Evolutionary conservation across 129 eudicot species (phyloP).

Genomic region (Flaveria linearis): DNA sequence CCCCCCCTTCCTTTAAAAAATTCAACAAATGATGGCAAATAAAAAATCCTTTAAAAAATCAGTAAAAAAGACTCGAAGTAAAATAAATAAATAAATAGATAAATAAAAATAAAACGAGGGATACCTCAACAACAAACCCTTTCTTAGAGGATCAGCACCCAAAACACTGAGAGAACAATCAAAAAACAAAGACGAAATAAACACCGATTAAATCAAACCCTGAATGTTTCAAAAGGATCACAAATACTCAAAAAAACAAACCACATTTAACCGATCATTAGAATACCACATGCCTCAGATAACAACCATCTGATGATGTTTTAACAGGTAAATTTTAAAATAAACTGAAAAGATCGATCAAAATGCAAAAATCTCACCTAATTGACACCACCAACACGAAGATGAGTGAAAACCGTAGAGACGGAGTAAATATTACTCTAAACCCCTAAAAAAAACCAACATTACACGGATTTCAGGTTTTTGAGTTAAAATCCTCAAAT

Average conservation of each 20-base stretch:
- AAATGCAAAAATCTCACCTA: conserved; percentile 18
- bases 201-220: too few relatives aligned
- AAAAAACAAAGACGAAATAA: too few relatives aligned
- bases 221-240: too few relatives aligned
- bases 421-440: not conserved
- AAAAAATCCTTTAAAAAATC: not conserved
- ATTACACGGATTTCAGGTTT: conserved; percentile 14
- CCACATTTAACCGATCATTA: not conserved
- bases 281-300: not conserved
- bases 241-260: not conserved
- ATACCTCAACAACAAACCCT: too few relatives aligned
- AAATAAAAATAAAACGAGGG: too few relatives aligned
- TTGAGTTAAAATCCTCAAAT: not conserved
- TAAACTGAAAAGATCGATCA: not conserved
- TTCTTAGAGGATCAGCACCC: not conserved
- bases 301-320: not conserved
- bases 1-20: not conserved
- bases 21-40: not conserved
- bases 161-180: too few relatives aligned
- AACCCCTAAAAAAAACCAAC: not conserved
- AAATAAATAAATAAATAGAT: not conserved
- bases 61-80: not conserved
- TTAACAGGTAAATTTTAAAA: not conserved
- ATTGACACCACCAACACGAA: not conserved
- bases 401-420: too few relatives aligned